These are phyloP conservation scores for Metschnikowia continentalis DNA, from an alignment of 805 yeast species.

Conservation along the genomic window DNA sequence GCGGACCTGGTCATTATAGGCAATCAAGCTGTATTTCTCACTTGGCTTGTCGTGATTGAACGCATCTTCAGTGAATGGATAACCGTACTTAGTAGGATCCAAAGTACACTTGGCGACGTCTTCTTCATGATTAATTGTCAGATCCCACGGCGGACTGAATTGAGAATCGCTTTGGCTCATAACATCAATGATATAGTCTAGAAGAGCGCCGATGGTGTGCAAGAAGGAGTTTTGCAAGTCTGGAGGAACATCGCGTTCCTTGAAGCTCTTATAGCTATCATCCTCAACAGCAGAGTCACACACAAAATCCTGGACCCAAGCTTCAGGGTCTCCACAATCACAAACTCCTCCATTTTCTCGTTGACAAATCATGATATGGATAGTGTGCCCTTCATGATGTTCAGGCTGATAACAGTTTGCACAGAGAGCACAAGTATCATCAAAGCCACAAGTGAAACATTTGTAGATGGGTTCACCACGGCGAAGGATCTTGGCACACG, in stretches of 20 bases:
- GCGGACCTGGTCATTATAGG: slow-evolving; percentile 77
- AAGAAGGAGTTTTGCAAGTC: slow-evolving; percentile 37
- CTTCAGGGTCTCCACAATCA: slow-evolving; percentile 88
- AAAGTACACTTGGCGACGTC: slow-evolving; percentile 31
- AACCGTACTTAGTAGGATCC: slow-evolving; percentile 42
- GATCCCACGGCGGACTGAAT: slow-evolving; percentile 26
- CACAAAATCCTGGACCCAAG: slow-evolving; percentile 55
- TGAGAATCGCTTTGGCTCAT: slow-evolving; percentile 47
- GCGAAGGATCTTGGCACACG: slow-evolving; percentile 69
- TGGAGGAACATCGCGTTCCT: slow-evolving; percentile 32
- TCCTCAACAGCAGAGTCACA: slow-evolving; percentile 40
- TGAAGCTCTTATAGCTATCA: slow-evolving; percentile 9
- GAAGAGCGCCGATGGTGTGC: slow-evolving; percentile 41
- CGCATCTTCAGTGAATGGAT: slow-evolving; percentile 32
- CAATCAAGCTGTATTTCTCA: slow-evolving; percentile 49
- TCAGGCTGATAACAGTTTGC: slow-evolving; percentile 66
- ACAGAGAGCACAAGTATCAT: slow-evolving; percentile 83
- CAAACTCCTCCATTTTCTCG: slow-evolving; percentile 77
- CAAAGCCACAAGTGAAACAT: slow-evolving; percentile 71
- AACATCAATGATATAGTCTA: slow-evolving; percentile 63
- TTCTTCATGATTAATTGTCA: slow-evolving; percentile 19
- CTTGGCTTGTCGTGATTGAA: slow-evolving; percentile 32
- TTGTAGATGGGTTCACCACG: slow-evolving; percentile 81
- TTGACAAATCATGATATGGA: slow-evolving; percentile 58
- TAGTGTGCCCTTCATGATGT: slow-evolving; percentile 69